These are phyloP conservation scores for Moesziomyces sp. DNA, from an alignment of 1,284 basidiomycete species.

Conservation along the genomic window DNA sequence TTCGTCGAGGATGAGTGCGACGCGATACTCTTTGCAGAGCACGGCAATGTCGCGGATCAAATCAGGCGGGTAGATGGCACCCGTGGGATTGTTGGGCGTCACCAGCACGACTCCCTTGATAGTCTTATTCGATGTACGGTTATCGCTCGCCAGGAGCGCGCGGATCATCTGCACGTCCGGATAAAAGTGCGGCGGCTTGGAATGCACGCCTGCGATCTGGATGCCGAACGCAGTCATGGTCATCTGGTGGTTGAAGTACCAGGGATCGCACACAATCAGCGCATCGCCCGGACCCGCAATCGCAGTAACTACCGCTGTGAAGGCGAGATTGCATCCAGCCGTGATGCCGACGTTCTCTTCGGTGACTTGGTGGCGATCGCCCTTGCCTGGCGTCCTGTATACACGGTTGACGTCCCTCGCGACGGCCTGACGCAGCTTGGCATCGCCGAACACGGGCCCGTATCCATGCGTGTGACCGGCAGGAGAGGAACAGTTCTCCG, in stretches of 20 bases:
- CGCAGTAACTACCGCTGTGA: constrained; percentile 75
- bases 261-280: constrained; percentile 81
- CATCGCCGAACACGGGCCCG: constrained; percentile 76
- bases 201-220: constrained; percentile 75
- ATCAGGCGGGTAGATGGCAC: constrained; percentile 76
- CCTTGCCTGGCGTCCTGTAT: constrained; percentile 72
- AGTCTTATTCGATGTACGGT: constrained; percentile 70
- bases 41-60: constrained; percentile 76
- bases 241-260: constrained; percentile 72
- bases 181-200: constrained; percentile 73
- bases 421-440: constrained; percentile 73
- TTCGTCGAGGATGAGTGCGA: constrained; percentile 78
- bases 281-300: constrained; percentile 80
- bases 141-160: constrained; percentile 72
- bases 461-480: constrained; percentile 72
- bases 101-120: constrained; percentile 74
- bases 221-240: constrained; percentile 70
- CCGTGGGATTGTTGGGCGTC: constrained; percentile 75
- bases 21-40: constrained; percentile 73
- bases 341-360: constrained; percentile 70
- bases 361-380: constrained; percentile 67
- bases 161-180: constrained; percentile 73
- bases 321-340: constrained; percentile 79
- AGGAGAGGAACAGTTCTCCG: constrained; percentile 23
- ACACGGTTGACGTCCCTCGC: constrained; percentile 75